Evolutionary conservation across 306 rosid species (phyloP).

Genomic region (Lithocarpus polystachyus): DNA sequence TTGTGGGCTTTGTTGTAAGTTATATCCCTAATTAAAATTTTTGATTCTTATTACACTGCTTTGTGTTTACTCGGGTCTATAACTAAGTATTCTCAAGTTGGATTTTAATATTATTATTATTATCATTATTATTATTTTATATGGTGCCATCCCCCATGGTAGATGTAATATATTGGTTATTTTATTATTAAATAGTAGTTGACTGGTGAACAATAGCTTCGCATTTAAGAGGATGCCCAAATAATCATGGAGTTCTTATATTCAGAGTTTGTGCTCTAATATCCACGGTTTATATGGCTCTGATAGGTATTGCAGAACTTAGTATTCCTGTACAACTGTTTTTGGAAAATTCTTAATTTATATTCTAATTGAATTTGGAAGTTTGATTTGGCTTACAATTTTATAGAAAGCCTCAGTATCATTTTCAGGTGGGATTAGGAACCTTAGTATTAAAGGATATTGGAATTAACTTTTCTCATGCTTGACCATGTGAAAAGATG

Average conservation of each 20-base stretch:
- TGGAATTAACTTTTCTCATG: neutral
- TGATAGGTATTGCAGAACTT: neutral
- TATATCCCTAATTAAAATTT: neutral
- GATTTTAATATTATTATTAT: neutral
- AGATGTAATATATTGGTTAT: neutral
- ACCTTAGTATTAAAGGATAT: neutral
- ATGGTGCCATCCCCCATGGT: neutral
- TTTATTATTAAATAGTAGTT: neutral
- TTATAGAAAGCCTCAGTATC: neutral
- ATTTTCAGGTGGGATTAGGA: neutral
- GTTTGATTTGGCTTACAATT: neutral
- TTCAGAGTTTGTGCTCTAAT: neutral
- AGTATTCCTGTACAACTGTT: neutral
- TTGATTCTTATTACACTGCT: too few relatives aligned
- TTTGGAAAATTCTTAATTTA: neutral
- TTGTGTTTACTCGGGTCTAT: too few relatives aligned
- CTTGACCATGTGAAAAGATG: neutral
- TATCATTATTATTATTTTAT: too few relatives aligned
- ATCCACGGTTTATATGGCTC: neutral
- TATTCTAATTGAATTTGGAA: neutral
- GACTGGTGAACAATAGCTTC: neutral
- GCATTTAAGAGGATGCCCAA: neutral
- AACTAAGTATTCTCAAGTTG: neutral
- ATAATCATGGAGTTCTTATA: neutral
- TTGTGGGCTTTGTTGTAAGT: neutral